A percentile compares a stretch with the other conserved stretches of the same genome.
Evolutionary conservation across 2,329 filamentous ascomycete species (phyloP).

Genomic region (Daldinia sp.): DNA sequence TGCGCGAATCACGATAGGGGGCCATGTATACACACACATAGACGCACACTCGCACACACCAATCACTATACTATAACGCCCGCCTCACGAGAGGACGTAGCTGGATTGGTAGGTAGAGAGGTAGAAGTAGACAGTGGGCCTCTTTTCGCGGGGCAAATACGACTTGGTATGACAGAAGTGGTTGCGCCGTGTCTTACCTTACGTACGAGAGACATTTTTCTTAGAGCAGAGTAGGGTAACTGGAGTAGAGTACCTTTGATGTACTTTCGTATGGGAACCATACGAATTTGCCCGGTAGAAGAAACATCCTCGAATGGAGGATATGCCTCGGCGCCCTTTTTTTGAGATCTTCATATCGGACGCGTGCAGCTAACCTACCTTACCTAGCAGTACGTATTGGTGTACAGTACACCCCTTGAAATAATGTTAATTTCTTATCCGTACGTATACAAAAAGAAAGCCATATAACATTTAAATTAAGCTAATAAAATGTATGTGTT

Average conservation of each 20-base stretch:
- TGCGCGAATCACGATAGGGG: slow-evolving; percentile 35
- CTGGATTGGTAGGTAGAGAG: background rate
- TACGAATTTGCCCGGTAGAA: background rate
- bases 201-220: slow-evolving; percentile 17
- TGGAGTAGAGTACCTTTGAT: slow-evolving; percentile 13
- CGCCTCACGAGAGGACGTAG: background rate
- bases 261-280: slow-evolving; percentile 2
- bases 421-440: no score
- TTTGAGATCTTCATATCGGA: background rate
- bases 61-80: background rate
- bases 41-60: background rate
- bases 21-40: slow-evolving; percentile 5
- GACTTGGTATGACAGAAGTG: slow-evolving; percentile 11
- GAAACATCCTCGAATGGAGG: slow-evolving; percentile 16
- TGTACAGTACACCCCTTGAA: no score
- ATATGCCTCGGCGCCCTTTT: background rate
- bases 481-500: no score
- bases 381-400: no score
- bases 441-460: no score
- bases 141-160: slow-evolving; percentile 21
- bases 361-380: background rate
- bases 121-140: slow-evolving; percentile 16
- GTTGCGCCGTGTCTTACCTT: slow-evolving; percentile 20
- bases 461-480: no score
- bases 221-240: slow-evolving; percentile 14